phyloP scores from a whole-genome alignment of 176 grass and related monocot species.

The Oryza glaberrima region DNA sequence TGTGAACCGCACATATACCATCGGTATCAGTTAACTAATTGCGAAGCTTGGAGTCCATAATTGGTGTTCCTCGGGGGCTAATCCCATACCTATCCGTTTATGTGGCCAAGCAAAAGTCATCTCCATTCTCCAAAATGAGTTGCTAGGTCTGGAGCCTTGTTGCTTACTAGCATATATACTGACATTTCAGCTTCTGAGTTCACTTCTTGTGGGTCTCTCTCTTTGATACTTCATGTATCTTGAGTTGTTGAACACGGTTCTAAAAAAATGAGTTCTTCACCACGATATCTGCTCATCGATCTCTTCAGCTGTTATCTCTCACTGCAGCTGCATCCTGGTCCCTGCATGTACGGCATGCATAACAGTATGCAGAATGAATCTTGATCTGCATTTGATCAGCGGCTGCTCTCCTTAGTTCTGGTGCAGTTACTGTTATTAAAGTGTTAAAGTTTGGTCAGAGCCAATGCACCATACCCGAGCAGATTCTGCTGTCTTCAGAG shows the following conservation, averaged over 20 bases:
- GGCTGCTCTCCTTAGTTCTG: slow-evolving; percentile 27
- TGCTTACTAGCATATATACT: not conserved
- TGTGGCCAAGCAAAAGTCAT: not conserved
- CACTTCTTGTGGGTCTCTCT: not conserved
- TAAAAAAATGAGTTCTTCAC: too few species aligned
- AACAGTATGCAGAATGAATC: slow-evolving; percentile 2
- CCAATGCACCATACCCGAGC: slow-evolving; percentile 23
- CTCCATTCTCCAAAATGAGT: not conserved
- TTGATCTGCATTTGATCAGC: not conserved
- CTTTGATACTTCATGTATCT: slow-evolving; percentile 3
- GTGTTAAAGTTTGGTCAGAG: slow-evolving; percentile 24
- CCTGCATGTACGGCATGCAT: not conserved
- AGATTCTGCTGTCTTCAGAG: slow-evolving; percentile 6
- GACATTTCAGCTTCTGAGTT: not conserved
- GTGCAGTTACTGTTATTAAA: not conserved
- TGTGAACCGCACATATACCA: slow-evolving; percentile 30
- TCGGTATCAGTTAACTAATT: slow-evolving; percentile 59
- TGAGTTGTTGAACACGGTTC: too few species aligned
- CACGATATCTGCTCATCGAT: not conserved
- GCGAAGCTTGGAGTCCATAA: slow-evolving; percentile 36
- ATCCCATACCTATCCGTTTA: slow-evolving; percentile 19
- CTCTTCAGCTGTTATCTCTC: not conserved
- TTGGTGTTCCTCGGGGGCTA: slow-evolving; percentile 15
- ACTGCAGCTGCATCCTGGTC: not conserved
- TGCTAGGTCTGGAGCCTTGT: not conserved